Conservation (phyloP, 306 rosid species). For the Pterocarpus macrocarpus region DNA sequence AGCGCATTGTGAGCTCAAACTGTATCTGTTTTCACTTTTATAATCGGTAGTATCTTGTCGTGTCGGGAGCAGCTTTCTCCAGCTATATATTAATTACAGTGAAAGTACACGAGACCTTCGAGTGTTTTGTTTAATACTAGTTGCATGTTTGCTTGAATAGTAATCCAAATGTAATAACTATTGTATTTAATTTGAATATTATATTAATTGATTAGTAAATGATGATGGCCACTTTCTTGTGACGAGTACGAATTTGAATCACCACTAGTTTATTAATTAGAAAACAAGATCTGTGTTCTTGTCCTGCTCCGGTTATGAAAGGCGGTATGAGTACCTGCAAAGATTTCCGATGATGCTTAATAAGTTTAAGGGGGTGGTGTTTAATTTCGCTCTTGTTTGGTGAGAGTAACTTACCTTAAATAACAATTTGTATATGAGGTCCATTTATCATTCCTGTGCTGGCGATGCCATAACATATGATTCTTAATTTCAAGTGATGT, state of each 20-base stretch:
- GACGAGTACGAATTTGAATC: not conserved
- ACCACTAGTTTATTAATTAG: not conserved
- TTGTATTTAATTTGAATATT: no score
- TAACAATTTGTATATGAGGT: no score
- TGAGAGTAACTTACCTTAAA: no score
- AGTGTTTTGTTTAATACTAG: not conserved
- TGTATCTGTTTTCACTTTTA: not conserved
- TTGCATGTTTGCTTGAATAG: not conserved
- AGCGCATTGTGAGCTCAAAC: conserved; percentile 31
- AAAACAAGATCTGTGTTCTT: no score
- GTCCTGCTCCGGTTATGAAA: no score
- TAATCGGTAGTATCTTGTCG: not conserved
- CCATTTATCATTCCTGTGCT: no score
- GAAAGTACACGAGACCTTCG: not conserved
- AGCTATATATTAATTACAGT: not conserved
- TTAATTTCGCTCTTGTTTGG: no score
- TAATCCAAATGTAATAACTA: not conserved
- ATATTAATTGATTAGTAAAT: not conserved
- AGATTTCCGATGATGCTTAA: no score
- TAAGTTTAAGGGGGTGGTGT: no score
- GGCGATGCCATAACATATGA: no score
- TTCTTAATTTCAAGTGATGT: no score
- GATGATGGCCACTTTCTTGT: not conserved
- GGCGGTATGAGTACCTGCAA: no score
- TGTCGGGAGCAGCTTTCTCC: not conserved